phyloP scores from a whole-genome alignment of 345 rosid species.

The Salix udensis region DNA sequence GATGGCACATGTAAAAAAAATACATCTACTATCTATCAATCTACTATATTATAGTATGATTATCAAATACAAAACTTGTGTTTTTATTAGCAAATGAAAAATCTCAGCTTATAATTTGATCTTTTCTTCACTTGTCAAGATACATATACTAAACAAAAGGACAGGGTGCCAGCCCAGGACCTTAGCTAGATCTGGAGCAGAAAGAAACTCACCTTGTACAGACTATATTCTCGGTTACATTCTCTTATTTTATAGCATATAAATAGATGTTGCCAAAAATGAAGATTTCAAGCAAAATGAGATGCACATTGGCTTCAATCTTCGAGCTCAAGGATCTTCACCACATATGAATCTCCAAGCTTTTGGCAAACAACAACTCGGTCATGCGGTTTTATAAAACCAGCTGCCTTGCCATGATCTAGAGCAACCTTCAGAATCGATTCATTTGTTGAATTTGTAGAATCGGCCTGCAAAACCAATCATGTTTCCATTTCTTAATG shows the following conservation, averaged over 20 bases:
- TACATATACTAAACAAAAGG: too few species aligned
- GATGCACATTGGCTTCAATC: constrained; percentile 18
- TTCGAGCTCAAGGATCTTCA: constrained; percentile 62
- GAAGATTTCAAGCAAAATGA: not conserved
- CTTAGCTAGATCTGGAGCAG: not conserved
- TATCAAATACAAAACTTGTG: too few species aligned
- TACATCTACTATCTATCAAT: too few species aligned
- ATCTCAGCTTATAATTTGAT: too few species aligned
- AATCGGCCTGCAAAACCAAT: constrained; percentile 42
- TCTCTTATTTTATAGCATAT: not conserved
- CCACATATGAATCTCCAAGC: constrained; percentile 55
- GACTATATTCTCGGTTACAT: not conserved
- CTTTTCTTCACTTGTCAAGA: too few species aligned
- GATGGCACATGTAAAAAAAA: too few species aligned
- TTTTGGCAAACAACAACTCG: constrained; percentile 64
- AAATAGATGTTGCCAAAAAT: not conserved
- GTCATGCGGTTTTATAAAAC: constrained; percentile 54
- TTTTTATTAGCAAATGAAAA: too few species aligned
- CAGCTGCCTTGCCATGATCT: constrained; percentile 54
- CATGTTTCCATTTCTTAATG: not conserved
- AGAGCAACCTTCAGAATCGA: constrained; percentile 56
- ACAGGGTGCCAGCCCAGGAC: not conserved
- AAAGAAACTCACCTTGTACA: not conserved
- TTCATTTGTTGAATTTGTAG: constrained; percentile 39
- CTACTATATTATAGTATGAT: too few species aligned